phyloP scores from a whole-genome alignment of 2,329 filamentous ascomycete species.

The Clarireedia hainanense region DNA sequence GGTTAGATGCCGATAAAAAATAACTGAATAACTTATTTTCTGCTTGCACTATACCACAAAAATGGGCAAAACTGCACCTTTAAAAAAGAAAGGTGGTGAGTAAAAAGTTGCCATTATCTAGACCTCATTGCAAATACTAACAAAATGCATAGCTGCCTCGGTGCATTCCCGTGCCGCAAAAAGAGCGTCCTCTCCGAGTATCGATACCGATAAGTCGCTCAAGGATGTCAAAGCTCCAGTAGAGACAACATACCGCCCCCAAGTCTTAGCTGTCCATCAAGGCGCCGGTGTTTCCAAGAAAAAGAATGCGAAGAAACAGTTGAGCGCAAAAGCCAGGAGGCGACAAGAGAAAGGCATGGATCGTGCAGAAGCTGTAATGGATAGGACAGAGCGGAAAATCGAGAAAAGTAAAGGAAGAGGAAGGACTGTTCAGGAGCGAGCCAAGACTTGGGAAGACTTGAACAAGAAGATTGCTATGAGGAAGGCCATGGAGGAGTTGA shows the following conservation, averaged over 20 bases:
- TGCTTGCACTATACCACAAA: neutral
- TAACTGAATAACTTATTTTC: neutral
- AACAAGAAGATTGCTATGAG: slow-evolving; percentile 36
- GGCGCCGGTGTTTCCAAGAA: slow-evolving; percentile 62
- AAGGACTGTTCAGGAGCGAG: slow-evolving; percentile 39
- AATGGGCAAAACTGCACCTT: slow-evolving; percentile 30
- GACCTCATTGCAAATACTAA: neutral
- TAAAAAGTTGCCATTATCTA: neutral
- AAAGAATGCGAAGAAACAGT: slow-evolving; percentile 47
- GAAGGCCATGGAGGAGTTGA: slow-evolving; percentile 22
- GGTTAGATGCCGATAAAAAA: neutral
- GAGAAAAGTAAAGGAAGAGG: slow-evolving; percentile 46
- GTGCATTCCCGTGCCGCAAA: slow-evolving; percentile 68
- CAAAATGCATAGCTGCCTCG: slow-evolving; percentile 37
- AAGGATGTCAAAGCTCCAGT: slow-evolving; percentile 48
- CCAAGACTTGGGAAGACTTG: slow-evolving; percentile 51
- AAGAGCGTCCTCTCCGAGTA: slow-evolving; percentile 61
- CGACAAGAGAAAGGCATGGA: slow-evolving; percentile 51
- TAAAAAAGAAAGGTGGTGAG: slow-evolving; percentile 27
- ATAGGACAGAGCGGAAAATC: slow-evolving; percentile 49
- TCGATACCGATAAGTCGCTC: slow-evolving; percentile 64
- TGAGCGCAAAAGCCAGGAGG: slow-evolving; percentile 47
- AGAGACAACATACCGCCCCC: slow-evolving; percentile 43
- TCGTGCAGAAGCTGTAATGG: slow-evolving; percentile 51
- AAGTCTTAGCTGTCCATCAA: slow-evolving; percentile 63